These are phyloP conservation scores for Diaporthe caulivora DNA, from an alignment of 2,329 filamentous ascomycete species.

Conservation along the genomic window DNA sequence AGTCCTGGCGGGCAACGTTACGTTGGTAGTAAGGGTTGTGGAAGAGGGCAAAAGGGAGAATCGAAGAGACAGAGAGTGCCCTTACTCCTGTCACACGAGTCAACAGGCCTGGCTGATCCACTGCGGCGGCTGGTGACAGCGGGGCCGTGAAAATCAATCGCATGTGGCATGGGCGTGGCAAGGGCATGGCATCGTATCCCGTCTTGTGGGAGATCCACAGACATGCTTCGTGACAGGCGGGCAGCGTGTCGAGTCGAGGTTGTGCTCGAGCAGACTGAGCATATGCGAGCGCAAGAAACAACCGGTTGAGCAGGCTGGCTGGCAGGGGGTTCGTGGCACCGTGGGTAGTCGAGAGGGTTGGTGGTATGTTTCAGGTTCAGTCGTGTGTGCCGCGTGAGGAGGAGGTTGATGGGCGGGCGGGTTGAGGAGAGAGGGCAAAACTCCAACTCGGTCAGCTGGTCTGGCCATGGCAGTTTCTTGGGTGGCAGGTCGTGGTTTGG, in stretches of 20 bases:
- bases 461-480: background rate
- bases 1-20: conserved; percentile 19
- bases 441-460: conserved; percentile 14
- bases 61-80: background rate
- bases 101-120: conserved; percentile 15
- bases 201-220: conserved; percentile 6
- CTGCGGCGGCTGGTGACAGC: conserved; percentile 21
- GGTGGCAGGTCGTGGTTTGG: background rate
- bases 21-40: background rate
- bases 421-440: conserved; percentile 15
- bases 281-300: conserved; percentile 8
- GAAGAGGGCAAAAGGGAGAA: background rate
- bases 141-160: conserved; percentile 28
- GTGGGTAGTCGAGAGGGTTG: background rate
- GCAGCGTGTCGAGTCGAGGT: background rate
- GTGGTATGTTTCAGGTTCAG: conserved; percentile 28
- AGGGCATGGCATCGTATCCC: background rate
- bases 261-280: background rate
- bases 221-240: conserved; percentile 10
- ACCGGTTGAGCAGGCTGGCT: background rate
- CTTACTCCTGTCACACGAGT: conserved; percentile 22
- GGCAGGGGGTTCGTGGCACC: background rate
- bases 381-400: conserved; percentile 14
- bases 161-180: conserved; percentile 17
- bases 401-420: background rate